Percentiles rank a stretch among this genome's conserved stretches.
Evolutionary conservation across 495 filamentous ascomycete genomes (phyloP).

Genomic region (Choiromyces venosus): DNA sequence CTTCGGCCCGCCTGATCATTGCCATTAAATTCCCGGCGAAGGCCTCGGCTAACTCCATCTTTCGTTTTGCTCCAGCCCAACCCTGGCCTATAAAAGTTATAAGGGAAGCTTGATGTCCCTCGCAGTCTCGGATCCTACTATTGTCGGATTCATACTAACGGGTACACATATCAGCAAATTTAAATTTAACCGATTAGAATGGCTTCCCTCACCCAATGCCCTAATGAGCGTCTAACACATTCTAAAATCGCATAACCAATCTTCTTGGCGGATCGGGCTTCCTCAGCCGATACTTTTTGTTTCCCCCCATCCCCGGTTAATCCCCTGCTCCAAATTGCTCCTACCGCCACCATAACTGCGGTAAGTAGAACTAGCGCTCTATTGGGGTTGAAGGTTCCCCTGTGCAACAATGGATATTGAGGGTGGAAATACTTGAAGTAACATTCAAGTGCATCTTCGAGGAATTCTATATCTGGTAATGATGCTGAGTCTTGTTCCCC

Average conservation of each 20-base stretch:
- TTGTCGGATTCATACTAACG: conserved; percentile 2
- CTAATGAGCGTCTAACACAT: conserved; percentile 2
- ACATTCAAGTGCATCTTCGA: conserved; percentile 1
- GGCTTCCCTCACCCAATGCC: background rate
- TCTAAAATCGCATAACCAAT: background rate
- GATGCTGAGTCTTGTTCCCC: background rate
- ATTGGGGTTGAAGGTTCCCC: conserved; percentile 1
- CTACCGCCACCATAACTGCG: background rate
- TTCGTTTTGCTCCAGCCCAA: background rate
- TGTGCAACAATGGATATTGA: background rate
- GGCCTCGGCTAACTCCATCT: background rate
- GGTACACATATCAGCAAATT: background rate
- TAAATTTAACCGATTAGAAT: background rate
- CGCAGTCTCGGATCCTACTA: background rate
- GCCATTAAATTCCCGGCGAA: background rate
- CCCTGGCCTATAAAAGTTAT: background rate
- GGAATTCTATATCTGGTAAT: background rate
- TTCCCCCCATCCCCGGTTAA: background rate
- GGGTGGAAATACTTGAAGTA: conserved; percentile 3
- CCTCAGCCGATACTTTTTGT: background rate
- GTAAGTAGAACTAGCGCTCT: background rate
- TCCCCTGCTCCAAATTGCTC: background rate
- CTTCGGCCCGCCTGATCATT: background rate
- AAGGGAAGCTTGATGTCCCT: background rate
- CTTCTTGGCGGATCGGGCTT: background rate